phyloP scores from a whole-genome alignment of 305 asterid genomes.

The Solanum aculeatissimum region DNA sequence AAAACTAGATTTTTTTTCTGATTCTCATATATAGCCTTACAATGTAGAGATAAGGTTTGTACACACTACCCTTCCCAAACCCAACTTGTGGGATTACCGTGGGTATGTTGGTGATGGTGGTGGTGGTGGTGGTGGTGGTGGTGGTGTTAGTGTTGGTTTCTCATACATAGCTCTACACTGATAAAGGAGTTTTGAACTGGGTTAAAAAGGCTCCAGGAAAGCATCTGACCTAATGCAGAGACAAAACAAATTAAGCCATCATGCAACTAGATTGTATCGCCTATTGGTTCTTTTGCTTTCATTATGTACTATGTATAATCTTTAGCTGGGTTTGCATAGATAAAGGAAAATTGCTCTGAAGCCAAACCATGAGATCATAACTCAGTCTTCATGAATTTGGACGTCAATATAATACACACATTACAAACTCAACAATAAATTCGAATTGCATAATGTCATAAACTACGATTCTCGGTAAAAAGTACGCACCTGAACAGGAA shows the following conservation, averaged over 20 bases:
- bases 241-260: background rate
- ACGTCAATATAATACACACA: background rate
- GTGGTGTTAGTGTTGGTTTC: background rate
- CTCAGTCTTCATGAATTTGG: background rate
- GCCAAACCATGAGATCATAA: background rate
- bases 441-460: background rate
- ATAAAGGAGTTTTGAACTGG: background rate
- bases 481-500: constrained; percentile 74
- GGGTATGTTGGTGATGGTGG: background rate
- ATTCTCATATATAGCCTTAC: background rate
- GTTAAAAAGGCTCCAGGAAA: background rate
- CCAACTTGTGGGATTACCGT: background rate
- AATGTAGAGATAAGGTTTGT: background rate
- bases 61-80: background rate
- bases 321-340: background rate
- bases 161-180: background rate
- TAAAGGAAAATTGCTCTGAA: background rate
- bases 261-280: background rate
- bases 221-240: background rate
- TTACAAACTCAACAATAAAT: background rate
- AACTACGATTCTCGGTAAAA: background rate
- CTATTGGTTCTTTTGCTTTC: background rate
- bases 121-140: background rate
- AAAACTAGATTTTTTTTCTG: background rate
- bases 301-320: background rate